phyloP scores from a whole-genome alignment of 495 filamentous ascomycete species.

The Hypoxylon lenormandii region DNA sequence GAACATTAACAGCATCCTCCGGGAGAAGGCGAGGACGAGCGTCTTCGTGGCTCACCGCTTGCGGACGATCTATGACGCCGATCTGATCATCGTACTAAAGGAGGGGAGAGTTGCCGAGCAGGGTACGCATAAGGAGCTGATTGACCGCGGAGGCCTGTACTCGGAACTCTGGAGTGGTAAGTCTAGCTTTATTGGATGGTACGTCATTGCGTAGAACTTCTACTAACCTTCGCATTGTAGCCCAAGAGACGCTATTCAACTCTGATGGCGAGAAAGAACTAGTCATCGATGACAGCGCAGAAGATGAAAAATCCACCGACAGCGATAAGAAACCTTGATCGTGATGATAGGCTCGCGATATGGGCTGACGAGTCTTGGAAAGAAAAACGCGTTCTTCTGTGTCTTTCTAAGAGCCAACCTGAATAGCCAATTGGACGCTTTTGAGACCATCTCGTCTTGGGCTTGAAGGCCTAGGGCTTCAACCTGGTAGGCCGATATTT shows the following conservation, averaged over 20 bases:
- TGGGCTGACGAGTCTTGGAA: not conserved
- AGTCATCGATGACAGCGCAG: constrained; percentile 1
- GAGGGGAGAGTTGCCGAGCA: constrained; percentile 84
- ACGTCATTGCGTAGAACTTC: not conserved
- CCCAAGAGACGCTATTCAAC: constrained; percentile 60
- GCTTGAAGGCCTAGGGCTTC: too few relatives aligned
- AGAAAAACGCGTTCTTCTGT: not conserved
- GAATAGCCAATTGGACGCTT: too few relatives aligned
- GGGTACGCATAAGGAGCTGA: constrained; percentile 85
- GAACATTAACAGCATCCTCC: constrained; percentile 93
- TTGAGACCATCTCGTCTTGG: too few relatives aligned
- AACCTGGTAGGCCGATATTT: too few relatives aligned
- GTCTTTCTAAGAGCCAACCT: too few relatives aligned
- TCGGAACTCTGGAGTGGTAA: constrained; percentile 89
- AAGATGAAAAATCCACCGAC: not conserved
- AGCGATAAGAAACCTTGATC: constrained; percentile 3
- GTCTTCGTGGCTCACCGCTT: constrained; percentile 94
- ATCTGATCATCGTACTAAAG: constrained; percentile 90
- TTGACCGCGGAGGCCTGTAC: constrained; percentile 84
- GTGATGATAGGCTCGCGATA: not conserved
- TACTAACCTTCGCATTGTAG: constrained; percentile 47
- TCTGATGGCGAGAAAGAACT: constrained; percentile 52
- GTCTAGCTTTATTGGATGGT: constrained; percentile 40
- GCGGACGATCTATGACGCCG: constrained; percentile 92
- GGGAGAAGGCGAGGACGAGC: constrained; percentile 87